Percentiles rank a stretch among this genome's conserved stretches.
Conservation (phyloP, 2,329 filamentous ascomycete genomes). For the Lachnellula arida region DNA sequence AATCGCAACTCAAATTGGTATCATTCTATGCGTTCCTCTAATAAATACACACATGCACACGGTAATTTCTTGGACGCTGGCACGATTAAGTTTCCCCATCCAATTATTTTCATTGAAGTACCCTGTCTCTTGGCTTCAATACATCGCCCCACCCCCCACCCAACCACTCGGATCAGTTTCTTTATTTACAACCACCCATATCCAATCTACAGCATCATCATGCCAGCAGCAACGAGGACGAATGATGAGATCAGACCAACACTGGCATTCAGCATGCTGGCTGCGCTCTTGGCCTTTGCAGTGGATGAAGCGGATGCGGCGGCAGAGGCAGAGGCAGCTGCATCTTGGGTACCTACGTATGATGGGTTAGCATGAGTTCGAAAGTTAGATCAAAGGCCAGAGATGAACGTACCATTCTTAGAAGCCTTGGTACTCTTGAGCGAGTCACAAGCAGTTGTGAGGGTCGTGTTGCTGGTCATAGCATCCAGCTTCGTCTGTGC, state of each 20-base stretch:
- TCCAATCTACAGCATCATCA: constrained; percentile 19
- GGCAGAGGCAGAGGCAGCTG: constrained; percentile 8
- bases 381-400: neutral
- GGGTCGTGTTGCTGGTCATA: constrained; percentile 34
- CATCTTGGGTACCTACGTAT: constrained; percentile 8
- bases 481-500: constrained; percentile 28
- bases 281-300: constrained; percentile 9
- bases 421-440: constrained; percentile 4
- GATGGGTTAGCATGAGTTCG: neutral
- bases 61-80: neutral
- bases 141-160: neutral
- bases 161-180: neutral
- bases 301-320: constrained; percentile 6
- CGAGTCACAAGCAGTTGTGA: constrained; percentile 19
- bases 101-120: neutral
- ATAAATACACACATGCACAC: neutral
- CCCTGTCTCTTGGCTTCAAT: neutral
- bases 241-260: constrained; percentile 16
- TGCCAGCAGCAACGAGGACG: constrained; percentile 16
- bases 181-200: neutral
- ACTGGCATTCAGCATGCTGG: constrained; percentile 12
- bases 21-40: neutral
- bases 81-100: neutral
- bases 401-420: constrained; percentile 8
- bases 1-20: neutral